Evolutionary conservation across 2,329 filamentous ascomycete species (phyloP).

Genomic region (Calonectria fujianensis): DNA sequence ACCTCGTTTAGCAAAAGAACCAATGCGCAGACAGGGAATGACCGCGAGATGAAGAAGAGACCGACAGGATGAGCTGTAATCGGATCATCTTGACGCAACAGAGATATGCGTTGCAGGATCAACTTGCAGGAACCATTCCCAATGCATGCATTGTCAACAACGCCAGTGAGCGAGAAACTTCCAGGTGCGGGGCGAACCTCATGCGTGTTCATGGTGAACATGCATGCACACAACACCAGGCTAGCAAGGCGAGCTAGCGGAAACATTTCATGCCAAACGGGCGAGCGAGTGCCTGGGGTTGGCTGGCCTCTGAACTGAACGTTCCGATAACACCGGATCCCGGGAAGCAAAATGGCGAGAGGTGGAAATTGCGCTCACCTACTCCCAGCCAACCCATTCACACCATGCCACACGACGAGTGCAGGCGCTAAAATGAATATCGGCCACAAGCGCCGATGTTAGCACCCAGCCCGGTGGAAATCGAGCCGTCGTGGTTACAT

Average conservation of each 20-base stretch:
- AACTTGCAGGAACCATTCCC: conserved; percentile 7
- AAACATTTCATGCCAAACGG: neutral
- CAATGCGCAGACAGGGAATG: conserved; percentile 16
- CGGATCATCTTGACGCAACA: neutral
- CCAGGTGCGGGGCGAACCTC: neutral
- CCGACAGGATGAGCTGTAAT: conserved; percentile 4
- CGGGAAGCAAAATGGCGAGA: conserved; percentile 37
- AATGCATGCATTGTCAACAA: conserved; percentile 30
- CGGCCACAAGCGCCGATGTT: conserved; percentile 24
- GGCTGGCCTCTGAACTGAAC: neutral
- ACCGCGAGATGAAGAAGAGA: neutral
- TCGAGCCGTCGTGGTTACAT: conserved; percentile 28
- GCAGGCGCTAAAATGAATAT: conserved; percentile 30
- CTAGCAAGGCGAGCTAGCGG: neutral
- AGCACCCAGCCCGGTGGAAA: conserved; percentile 5
- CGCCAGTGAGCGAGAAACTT: conserved; percentile 5
- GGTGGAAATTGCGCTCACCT: conserved; percentile 53
- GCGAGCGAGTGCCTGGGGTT: conserved; percentile 4
- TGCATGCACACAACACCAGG: neutral
- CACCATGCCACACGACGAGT: conserved; percentile 20
- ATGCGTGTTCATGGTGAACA: neutral
- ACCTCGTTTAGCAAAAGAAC: neutral
- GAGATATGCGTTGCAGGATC: neutral
- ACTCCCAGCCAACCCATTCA: conserved; percentile 11
- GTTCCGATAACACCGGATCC: conserved; percentile 37